Evolutionary conservation across 2,329 filamentous ascomycete genomes (phyloP).

Genomic region (Penicillium sp.): DNA sequence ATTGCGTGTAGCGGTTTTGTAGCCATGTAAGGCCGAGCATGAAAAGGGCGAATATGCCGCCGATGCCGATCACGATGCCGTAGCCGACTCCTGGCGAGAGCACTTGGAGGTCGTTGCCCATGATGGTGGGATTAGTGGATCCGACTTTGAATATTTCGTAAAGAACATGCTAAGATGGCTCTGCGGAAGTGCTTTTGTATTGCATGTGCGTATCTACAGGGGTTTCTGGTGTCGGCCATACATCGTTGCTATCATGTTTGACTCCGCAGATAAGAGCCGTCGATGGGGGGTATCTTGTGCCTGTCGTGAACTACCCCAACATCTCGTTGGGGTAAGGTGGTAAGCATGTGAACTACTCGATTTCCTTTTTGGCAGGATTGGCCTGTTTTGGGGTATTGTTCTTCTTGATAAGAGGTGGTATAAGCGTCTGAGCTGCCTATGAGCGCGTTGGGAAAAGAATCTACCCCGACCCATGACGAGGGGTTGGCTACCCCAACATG

Average conservation of each 20-base stretch:
- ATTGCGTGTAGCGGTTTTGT: slow-evolving; percentile 39
- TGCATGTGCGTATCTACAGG: neutral
- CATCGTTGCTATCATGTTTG: neutral
- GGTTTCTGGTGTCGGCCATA: neutral
- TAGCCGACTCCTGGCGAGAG: slow-evolving; percentile 46
- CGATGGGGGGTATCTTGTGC: neutral
- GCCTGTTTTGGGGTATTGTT: neutral
- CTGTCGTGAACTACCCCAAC: neutral
- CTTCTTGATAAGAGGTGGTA: neutral
- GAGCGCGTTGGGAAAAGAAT: neutral
- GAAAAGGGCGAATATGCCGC: slow-evolving; percentile 43
- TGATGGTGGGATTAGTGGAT: neutral
- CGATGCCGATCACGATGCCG: slow-evolving; percentile 52
- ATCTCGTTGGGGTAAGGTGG: neutral
- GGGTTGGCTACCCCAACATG: neutral
- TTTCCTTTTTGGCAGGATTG: neutral
- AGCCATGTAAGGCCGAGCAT: slow-evolving; percentile 45
- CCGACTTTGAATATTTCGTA: neutral
- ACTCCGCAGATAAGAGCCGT: neutral
- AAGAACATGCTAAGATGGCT: neutral
- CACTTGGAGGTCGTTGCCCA: slow-evolving; percentile 17
- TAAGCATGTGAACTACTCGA: neutral
- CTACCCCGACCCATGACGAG: neutral
- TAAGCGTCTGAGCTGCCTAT: neutral
- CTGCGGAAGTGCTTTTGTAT: neutral